Evolutionary conservation across 805 yeast species (phyloP), one percentile per base, ranked within the genome.

Genomic region (Candida chilensis): DNA sequence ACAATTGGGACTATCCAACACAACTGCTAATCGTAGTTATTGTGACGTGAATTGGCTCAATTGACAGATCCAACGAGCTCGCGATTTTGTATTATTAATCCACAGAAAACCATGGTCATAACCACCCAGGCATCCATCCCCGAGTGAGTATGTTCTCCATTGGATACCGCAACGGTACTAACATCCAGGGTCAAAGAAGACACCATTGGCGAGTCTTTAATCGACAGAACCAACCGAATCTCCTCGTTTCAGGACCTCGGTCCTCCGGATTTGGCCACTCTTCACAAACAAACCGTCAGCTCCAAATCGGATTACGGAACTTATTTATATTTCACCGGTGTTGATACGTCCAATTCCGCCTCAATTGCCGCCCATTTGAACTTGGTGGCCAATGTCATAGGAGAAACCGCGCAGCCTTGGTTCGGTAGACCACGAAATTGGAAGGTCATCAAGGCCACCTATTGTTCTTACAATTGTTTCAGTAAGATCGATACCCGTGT

Each of bases 291-390:
- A 17, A 46, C 54, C 20, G 57, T 52, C 39, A 63, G 54, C 62
- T 40, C 59, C 63, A 57, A 62, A 60, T 60, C 65, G 24, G 74
- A 65, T 29, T 52, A 76, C n/a, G 83, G 86, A 7, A 79, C 92
- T 2, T 82, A 71, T 48, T 60, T 82, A 28, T 82, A 83, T 50
- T 76, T 72, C 40, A 70, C 84, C 1, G 94, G 94, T 5, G 66
- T 77, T 2, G 90, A 83, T 45, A 78, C 82, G 13, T 74, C 85
- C 16, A 78, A 74, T 42, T 71, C 85, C 11, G 83, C 92, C 1
- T 70, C 87, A 2, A 75, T 83, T 32, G 88, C 90, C 8, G 87
- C 87, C 2, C 75, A 76, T 34, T 55, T 82, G 33, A 82, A 80
- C 47, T 68, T 74, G 5, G 50, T 83, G 38, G 78, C 86, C 20